phyloP scores from a whole-genome alignment of 106 monocot species.

The Dioscorea dumetorum region DNA sequence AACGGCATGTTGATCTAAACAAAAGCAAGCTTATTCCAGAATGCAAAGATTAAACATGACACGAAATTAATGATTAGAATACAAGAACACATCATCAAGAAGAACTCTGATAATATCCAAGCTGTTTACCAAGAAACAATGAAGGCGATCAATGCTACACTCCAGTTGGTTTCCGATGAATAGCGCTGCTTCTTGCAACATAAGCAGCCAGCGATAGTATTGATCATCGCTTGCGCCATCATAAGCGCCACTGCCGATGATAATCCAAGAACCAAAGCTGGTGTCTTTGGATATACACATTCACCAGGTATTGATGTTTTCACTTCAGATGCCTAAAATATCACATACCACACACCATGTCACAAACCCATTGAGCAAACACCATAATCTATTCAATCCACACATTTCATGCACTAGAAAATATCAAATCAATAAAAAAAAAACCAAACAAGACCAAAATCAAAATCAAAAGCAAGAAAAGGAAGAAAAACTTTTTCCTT shows the following conservation, averaged over 20 bases:
- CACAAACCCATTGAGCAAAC: no score
- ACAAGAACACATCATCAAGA: neutral
- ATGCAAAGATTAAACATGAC: neutral
- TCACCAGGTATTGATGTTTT: conserved; percentile 14
- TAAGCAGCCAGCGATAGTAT: conserved; percentile 74
- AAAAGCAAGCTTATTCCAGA: neutral
- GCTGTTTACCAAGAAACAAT: conserved; percentile 67
- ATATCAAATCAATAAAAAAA: neutral
- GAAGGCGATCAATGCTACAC: conserved; percentile 52
- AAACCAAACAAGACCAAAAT: neutral
- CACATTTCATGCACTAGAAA: neutral
- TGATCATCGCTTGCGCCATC: conserved; percentile 69
- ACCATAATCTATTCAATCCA: neutral
- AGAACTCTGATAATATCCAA: neutral
- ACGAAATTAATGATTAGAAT: neutral
- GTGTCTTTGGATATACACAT: conserved; percentile 71
- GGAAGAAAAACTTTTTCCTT: neutral
- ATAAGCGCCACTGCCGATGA: conserved; percentile 54
- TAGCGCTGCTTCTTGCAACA: conserved; percentile 68
- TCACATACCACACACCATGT: neutral
- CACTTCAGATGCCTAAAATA: conserved; percentile 59
- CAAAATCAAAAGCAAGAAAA: neutral
- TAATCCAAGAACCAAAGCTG: conserved; percentile 67
- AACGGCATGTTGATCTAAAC: no score
- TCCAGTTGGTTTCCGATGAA: conserved; percentile 53